phyloP scores from a whole-genome alignment of 2,329 filamentous ascomycete species.

The Dactylella cylindrospora region DNA sequence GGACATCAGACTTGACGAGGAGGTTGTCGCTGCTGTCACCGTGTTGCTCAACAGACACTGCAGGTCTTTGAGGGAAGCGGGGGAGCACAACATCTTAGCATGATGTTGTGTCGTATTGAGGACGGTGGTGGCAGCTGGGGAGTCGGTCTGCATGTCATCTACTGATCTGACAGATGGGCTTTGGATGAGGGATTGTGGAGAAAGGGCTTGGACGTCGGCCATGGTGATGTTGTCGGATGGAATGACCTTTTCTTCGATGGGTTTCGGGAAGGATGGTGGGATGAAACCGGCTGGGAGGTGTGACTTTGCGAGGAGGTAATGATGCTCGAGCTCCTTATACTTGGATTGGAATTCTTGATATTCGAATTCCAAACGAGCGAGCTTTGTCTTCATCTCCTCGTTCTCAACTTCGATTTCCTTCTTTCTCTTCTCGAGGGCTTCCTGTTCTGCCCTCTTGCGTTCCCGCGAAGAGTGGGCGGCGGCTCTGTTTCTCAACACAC shows the following conservation, averaged over 20 bases:
- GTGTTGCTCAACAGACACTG: conserved; percentile 70
- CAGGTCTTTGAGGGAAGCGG: conserved; percentile 71
- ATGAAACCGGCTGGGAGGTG: conserved; percentile 37
- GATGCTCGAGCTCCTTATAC: conserved; percentile 55
- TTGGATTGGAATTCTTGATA: conserved; percentile 58
- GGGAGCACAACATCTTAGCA: conserved; percentile 98
- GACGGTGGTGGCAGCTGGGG: conserved; percentile 22
- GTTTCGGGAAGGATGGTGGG: conserved; percentile 32
- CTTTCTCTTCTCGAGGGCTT: conserved; percentile 72
- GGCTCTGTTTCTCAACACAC: conserved; percentile 91
- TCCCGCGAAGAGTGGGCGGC: conserved; percentile 96
- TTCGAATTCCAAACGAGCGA: conserved; percentile 63
- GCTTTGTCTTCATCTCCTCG: conserved; percentile 66
- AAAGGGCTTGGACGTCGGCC: conserved; percentile 45
- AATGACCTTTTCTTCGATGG: conserved; percentile 26
- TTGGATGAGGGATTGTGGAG: conserved; percentile 43
- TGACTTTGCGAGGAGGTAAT: conserved; percentile 45
- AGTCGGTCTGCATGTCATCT: conserved; percentile 19
- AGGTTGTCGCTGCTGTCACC: conserved; percentile 26
- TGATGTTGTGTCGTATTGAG: conserved; percentile 93
- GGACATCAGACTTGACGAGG: conserved; percentile 36
- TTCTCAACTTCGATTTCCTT: conserved; percentile 69
- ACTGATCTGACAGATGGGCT: conserved; percentile 39
- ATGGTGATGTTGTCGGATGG: conserved; percentile 42
- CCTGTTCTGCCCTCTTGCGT: conserved; percentile 84